Evolutionary conservation across 768 basidiomycete genomes (phyloP), one percentile per base, ranked within the genome.

Genomic region (Termitomyces heimii): DNA sequence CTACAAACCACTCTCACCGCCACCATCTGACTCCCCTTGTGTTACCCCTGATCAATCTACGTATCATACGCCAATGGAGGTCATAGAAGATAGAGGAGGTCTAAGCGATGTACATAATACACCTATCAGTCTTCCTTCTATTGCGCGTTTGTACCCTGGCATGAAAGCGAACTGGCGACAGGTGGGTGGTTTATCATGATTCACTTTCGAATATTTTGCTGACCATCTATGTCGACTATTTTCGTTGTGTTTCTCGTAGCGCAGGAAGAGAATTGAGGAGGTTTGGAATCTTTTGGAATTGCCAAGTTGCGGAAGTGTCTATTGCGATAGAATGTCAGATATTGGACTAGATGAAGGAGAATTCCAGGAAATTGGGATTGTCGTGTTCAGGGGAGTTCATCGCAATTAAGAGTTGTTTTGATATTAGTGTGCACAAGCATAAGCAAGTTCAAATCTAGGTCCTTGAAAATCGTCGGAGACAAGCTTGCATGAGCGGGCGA

Each of bases 251-350:
- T 42, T 18, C 34, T 40, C 61, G 53, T 55, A 66, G 65, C 63
- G 58, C 32, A 58, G 65, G 46, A 57, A 54, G 47, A 28, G 24
- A 24, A 54, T 54, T 40, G 60, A 60, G 14, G 54, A 56, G 1
- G 43, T 59, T 13, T 66, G 65, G 65, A 58, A 59, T 3, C 18
- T 64, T 14, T 52, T 66, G 39, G 47, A 47, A 2, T 49, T 64
- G 2, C 62, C 61, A 32, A 66, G 65, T 35, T 64, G 65, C 53
- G 65, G 65, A 24, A 55, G 50, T 16, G 63, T 66, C 7, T 63
- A 55, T 39, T 56, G 60, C 44, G 65, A 64, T 47, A n/a, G 39
- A 13, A 18, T 34, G 6, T 26, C 50, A 51, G 50, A 39, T 28
- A n/a, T n/a, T 10, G n/a, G 5, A 40, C 10, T 26, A n/a, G 34